Evolutionary conservation across 2,329 filamentous ascomycete genomes (phyloP).

Genomic region (Blastomyces percursus): DNA sequence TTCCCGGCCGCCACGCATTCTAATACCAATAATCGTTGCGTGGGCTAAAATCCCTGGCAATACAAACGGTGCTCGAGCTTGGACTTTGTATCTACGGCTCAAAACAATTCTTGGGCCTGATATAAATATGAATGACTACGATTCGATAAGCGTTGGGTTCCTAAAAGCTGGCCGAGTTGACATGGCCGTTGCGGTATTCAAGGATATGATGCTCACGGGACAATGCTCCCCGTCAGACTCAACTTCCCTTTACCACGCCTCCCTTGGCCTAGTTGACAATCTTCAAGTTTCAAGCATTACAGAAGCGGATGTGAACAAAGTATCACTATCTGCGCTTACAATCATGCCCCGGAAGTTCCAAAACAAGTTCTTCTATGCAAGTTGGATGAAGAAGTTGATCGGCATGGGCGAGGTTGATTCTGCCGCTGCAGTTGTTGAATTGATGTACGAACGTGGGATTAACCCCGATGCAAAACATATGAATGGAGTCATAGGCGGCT

Average conservation of each 20-base stretch:
- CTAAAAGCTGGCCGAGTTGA: constrained; percentile 54
- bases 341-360: constrained; percentile 43
- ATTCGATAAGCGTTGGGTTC: constrained; percentile 60
- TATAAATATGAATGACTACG: constrained; percentile 65
- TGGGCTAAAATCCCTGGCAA: constrained; percentile 46
- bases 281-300: constrained; percentile 33
- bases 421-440: constrained; percentile 59
- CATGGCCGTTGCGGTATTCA: constrained; percentile 64
- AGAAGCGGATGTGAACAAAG: constrained; percentile 36
- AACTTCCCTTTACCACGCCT: constrained; percentile 34
- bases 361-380: constrained; percentile 76
- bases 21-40: constrained; percentile 58
- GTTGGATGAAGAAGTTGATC: constrained; percentile 79
- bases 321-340: constrained; percentile 41
- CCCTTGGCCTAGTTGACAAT: constrained; percentile 30
- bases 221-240: constrained; percentile 35
- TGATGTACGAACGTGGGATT: constrained; percentile 62
- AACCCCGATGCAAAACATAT: constrained; percentile 62
- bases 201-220: constrained; percentile 73
- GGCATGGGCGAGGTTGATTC: constrained; percentile 59
- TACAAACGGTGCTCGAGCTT: constrained; percentile 48
- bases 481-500: constrained; percentile 71
- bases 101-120: constrained; percentile 48
- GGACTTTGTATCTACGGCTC: constrained; percentile 55
- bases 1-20: constrained; percentile 26